These are phyloP conservation scores for Sisymbrium irio DNA, from an alignment of 345 rosid genomes.

Conservation along the genomic window DNA sequence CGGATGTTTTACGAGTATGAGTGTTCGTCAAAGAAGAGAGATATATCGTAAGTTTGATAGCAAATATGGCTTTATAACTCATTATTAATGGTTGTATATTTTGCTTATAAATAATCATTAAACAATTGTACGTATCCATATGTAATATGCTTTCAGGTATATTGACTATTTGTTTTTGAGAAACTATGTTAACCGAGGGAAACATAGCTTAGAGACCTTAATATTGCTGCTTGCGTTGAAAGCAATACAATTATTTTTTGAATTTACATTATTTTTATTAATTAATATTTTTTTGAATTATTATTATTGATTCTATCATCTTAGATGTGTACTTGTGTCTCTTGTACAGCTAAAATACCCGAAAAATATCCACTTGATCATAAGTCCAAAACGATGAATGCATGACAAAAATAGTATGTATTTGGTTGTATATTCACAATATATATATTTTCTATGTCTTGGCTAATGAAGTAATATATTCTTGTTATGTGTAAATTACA, in stretches of 20 bases:
- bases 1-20: slow-evolving; percentile 74
- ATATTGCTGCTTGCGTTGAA: slow-evolving; percentile 87
- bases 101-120: background rate
- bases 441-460: background rate
- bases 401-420: slow-evolving; percentile 64
- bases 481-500: background rate
- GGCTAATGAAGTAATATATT: background rate
- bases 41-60: slow-evolving; percentile 60
- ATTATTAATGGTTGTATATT: background rate
- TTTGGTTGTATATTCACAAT: background rate
- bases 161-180: slow-evolving; percentile 47
- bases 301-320: background rate
- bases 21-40: slow-evolving; percentile 76
- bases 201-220: slow-evolving; percentile 86
- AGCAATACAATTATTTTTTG: slow-evolving; percentile 40
- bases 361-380: slow-evolving; percentile 77
- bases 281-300: background rate
- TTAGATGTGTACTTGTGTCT: background rate
- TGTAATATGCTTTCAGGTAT: too few relatives aligned
- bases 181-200: slow-evolving; percentile 93
- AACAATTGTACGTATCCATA: background rate
- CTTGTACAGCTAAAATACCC: slow-evolving; percentile 74
- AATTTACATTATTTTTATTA: background rate
- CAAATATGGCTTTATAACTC: background rate
- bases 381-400: slow-evolving; percentile 65